Percentiles rank a stretch among this genome's conserved stretches.
Conservation (phyloP, 2,329 filamentous ascomycete species). For the Fusarium anthophilum region DNA sequence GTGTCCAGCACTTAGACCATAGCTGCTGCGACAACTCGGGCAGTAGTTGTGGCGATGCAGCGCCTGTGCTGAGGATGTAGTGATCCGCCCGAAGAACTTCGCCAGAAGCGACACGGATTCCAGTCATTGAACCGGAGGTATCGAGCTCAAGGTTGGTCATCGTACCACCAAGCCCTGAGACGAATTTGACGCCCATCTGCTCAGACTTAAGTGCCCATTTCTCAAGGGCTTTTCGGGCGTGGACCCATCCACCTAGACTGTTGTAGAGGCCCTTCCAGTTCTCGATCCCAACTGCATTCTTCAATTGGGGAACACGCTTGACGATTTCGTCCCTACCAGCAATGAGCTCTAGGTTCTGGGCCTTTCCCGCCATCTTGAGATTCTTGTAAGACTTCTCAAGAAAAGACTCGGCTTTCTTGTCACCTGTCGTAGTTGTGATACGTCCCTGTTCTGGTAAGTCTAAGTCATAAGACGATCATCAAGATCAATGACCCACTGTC, state of each 20-base stretch:
- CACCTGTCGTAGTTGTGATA: background rate
- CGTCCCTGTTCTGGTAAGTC: background rate
- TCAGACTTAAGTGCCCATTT: background rate
- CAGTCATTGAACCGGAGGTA: background rate
- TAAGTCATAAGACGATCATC: fast-evolving
- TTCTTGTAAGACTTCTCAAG: background rate
- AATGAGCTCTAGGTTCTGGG: background rate
- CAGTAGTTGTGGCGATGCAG: conserved; percentile 1
- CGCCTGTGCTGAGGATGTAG: background rate
- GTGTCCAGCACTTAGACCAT: background rate
- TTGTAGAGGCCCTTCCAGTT: conserved; percentile 13
- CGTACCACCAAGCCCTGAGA: background rate
- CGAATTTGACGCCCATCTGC: background rate
- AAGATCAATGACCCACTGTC: background rate
- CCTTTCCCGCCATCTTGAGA: background rate
- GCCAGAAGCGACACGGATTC: background rate
- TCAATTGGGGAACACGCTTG: background rate
- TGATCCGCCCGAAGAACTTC: background rate
- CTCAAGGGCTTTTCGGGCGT: conserved; percentile 4
- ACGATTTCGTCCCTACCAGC: background rate
- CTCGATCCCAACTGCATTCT: background rate
- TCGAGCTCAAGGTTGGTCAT: background rate
- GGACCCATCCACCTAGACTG: background rate
- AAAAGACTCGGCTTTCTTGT: background rate
- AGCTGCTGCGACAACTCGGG: background rate